Base-by-base conservation (phyloP, 2,329 filamentous ascomycete species). In the Hypoxylon sp. region DNA sequence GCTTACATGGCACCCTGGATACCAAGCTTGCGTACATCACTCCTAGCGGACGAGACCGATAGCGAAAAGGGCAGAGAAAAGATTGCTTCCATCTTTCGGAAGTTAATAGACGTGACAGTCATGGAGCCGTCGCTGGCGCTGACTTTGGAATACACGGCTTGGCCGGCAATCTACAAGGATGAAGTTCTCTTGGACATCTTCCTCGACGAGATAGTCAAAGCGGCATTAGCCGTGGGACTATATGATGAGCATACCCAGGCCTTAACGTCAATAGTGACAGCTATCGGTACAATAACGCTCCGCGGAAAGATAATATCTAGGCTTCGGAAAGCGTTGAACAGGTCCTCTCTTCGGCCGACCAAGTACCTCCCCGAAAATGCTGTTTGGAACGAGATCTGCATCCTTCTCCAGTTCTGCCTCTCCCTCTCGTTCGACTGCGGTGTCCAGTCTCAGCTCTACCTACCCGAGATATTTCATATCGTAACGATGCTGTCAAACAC, bases 1-100 rank as follows among this genome's bases (percentile, higher is more conserved):
- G 85, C 88, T 4, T 91, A 91, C 73, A 89, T 91, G 86, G 86
- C 88, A 4, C 89, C 89, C 1, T 91, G 89, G 89, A 79, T 91
- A 36, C 81, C 85, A 4, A 85, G 87, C 11, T 77, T 91, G 32
- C 84, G 89, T 49, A 86, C 84, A 2, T 83, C 84, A 57, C 81
- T 91, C 2, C 78, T 91, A 16, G 80, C 84, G 3, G 82, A 81
- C 26, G 89, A 91, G 56, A 36, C 78, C 1, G 89, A 91, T 70
- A 84, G 87, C 51, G 89, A 91, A 67, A 90, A 89, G 72, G 87
- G 84, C 4, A 83, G 84, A 68, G 89, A 91, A 61, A 89, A 88
- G 74, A 84, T 91, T 44, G 86, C 87, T 5, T 78, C 80, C 2
- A 81, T 91, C 18, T 88, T 91, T 70, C 81, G 88, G 38, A 91